Evolutionary conservation across 2,329 filamentous ascomycete species (phyloP), one percentile per base, ranked within the genome.

Genomic region (Alternaria viburni): DNA sequence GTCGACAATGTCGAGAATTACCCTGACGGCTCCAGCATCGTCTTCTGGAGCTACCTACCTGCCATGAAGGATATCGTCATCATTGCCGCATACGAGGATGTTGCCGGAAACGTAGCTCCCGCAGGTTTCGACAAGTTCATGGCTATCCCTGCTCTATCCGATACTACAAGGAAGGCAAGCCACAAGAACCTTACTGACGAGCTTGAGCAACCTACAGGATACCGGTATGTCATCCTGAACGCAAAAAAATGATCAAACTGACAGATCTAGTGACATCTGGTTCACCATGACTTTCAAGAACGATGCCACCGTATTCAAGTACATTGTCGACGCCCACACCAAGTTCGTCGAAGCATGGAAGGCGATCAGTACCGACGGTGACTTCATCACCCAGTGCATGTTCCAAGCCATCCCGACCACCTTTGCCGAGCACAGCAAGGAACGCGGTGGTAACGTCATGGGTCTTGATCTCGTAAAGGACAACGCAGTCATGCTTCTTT

Each of bases 251-350:
- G 9, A n/a, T 28, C 19, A 23, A 44, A 41, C 43, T 70, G 19
- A 71, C 59, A 11, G 17, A 1, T 28, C 7, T 11, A 71, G 71
- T 15, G 62, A 74, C 28, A 50, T 72, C 10, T 74, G 69, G 69
- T 71, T 66, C 23, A 75, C 74, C 3, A 44, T 76, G 46, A 71
- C 71, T 5, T 74, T 73, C 66, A 67, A 56, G 19, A 75, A 75
- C 50, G 58, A 71, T 28, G 46, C 57, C 19, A 21, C 25, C 0
- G 66, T 73, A 57, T 68, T 65, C 54, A 26, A 62, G 6, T 59
- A 68, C n/a, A 65, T 69, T n/a, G 68, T 74, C 44, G 62, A 71
- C n/a, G 55, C 66, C 1, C 58, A 76, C 43, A 56, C 71, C 10
- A 25, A 65, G 3, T 67, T 77, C 6, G 70, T 71, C 1, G 57